Conservation (phyloP, 352 stramenopile species). For the Lagenidium sp. region DNA sequence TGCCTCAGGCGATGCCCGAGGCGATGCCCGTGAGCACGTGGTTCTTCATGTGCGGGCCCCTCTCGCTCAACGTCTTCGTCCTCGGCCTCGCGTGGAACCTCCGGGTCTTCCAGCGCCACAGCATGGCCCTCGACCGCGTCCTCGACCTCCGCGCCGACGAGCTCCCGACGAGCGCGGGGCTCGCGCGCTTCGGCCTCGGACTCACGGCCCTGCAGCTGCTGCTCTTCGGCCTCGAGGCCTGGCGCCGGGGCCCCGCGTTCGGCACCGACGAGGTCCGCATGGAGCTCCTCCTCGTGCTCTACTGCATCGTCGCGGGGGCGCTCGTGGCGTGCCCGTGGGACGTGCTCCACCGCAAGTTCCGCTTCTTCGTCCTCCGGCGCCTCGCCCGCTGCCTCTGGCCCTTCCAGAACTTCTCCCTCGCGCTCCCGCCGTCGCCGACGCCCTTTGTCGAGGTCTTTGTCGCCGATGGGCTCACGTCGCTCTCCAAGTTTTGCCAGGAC, state of each 20-base stretch:
- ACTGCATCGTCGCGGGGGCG: constrained; percentile 26
- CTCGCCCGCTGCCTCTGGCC: constrained; percentile 56
- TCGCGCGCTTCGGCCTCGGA: constrained; percentile 24
- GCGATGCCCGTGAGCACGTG: constrained; percentile 37
- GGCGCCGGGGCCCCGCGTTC: constrained; percentile 28
- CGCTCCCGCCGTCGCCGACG: constrained; percentile 38
- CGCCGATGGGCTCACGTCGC: constrained; percentile 67
- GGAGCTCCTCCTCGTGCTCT: constrained; percentile 61
- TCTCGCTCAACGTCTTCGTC: constrained; percentile 59
- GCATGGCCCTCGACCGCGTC: constrained; percentile 54
- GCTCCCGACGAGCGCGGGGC: constrained; percentile 29
- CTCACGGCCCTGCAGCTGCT: constrained; percentile 38
- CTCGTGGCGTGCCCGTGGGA: constrained; percentile 59
- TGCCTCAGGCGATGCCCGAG: background rate
- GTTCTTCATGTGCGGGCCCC: constrained; percentile 76
- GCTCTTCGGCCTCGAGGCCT: constrained; percentile 38
- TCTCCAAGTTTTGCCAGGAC: constrained; percentile 83
- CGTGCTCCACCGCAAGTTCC: constrained; percentile 57
- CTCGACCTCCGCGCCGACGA: constrained; percentile 61
- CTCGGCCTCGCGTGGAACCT: constrained; percentile 58
- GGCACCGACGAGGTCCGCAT: constrained; percentile 47
- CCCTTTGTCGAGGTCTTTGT: constrained; percentile 78
- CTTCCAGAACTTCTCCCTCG: constrained; percentile 51
- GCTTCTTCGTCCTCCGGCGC: constrained; percentile 41
- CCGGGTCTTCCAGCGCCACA: constrained; percentile 43